Evolutionary conservation across 2,329 filamentous ascomycete genomes (phyloP).

Genomic region (Venturia effusa): DNA sequence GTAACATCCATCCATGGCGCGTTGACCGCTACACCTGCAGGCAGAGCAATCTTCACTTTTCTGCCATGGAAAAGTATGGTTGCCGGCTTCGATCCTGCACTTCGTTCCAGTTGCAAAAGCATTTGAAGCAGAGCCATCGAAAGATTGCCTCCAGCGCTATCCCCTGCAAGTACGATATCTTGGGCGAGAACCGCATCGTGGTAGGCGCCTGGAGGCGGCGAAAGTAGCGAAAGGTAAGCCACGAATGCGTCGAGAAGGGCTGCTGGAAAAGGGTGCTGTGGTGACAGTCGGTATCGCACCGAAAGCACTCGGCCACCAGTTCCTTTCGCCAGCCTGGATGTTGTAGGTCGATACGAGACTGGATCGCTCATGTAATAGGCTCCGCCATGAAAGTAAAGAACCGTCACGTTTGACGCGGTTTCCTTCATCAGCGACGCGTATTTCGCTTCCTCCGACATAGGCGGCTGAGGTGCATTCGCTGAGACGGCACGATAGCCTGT

Average conservation of each 20-base stretch:
- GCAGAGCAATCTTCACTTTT: conserved; percentile 49
- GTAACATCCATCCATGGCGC: conserved; percentile 66
- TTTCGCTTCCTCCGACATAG: conserved; percentile 51
- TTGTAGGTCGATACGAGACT: conserved; percentile 48
- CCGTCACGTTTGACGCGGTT: conserved; percentile 48
- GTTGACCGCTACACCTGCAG: conserved; percentile 51
- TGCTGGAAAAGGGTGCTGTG: conserved; percentile 63
- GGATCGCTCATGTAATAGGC: conserved; percentile 66
- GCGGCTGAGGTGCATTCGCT: background rate
- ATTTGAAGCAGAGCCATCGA: conserved; percentile 56
- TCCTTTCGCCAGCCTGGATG: conserved; percentile 52
- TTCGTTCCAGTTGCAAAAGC: conserved; percentile 50
- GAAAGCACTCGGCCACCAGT: conserved; percentile 59
- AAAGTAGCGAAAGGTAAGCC: conserved; percentile 61
- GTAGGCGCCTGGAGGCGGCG: conserved; percentile 56
- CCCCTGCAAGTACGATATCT: conserved; percentile 62
- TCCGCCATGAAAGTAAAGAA: conserved; percentile 69
- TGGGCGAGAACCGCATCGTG: conserved; percentile 54
- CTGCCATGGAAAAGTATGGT: conserved; percentile 51
- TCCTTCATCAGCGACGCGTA: conserved; percentile 60
- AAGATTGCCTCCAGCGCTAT: conserved; percentile 67
- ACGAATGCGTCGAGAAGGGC: conserved; percentile 63
- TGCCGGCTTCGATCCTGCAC: conserved; percentile 28
- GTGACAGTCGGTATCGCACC: conserved; percentile 64
- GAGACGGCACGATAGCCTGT: conserved; percentile 50